These are phyloP conservation scores for Penicillium maclennaniae DNA, from an alignment of 495 filamentous ascomycete species.

Conservation along the genomic window DNA sequence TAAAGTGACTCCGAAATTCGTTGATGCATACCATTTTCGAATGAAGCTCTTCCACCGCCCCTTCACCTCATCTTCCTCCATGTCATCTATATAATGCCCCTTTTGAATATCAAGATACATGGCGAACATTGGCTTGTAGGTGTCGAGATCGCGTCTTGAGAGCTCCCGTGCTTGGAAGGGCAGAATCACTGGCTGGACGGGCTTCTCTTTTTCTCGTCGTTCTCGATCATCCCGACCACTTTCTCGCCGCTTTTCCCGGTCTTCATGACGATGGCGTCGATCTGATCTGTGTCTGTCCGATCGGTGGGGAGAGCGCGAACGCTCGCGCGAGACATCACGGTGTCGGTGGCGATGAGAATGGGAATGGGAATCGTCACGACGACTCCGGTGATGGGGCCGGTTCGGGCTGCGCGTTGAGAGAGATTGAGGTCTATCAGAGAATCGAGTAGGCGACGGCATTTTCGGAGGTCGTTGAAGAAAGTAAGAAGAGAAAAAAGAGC, in stretches of 20 bases:
- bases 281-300: slow-evolving; percentile 22
- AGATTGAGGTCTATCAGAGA: slow-evolving; percentile 9
- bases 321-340: slow-evolving; percentile 21
- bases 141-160: slow-evolving; percentile 57
- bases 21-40: slow-evolving; percentile 68
- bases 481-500: slow-evolving; percentile 1
- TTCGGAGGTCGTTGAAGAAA: neutral
- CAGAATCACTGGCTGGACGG: slow-evolving; percentile 40
- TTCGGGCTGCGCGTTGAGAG: slow-evolving; percentile 8
- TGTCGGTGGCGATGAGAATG: slow-evolving; percentile 21
- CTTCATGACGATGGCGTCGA: slow-evolving; percentile 17
- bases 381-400: slow-evolving; percentile 25
- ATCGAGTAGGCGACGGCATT: slow-evolving; percentile 26
- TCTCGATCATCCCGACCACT: slow-evolving; percentile 13
- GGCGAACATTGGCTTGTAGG: slow-evolving; percentile 69
- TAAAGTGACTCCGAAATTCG: neutral
- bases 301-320: slow-evolving; percentile 29
- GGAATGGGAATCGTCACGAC: slow-evolving; percentile 16
- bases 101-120: slow-evolving; percentile 93
- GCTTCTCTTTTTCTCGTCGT: slow-evolving; percentile 5
- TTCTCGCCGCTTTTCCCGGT: neutral
- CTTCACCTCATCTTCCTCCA: slow-evolving; percentile 65
- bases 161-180: slow-evolving; percentile 65
- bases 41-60: slow-evolving; percentile 95
- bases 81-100: slow-evolving; percentile 54